Percentiles rank a stretch among this genome's conserved stretches.
These are phyloP conservation scores for Neoboletus subvelutipes DNA, from an alignment of 768 basidiomycete species.

Conservation along the genomic window DNA sequence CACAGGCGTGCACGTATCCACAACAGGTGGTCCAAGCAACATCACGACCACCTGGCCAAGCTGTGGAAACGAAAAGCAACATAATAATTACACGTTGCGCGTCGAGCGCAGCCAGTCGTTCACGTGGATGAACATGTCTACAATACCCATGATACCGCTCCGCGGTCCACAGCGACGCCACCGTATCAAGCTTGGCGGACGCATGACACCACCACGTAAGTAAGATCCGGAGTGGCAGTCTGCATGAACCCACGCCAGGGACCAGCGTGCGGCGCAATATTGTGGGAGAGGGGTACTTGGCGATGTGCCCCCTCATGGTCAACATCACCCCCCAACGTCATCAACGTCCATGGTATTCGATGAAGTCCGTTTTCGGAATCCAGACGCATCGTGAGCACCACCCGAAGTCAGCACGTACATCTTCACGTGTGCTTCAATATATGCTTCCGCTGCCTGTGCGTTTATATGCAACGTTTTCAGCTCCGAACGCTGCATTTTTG, in stretches of 20 bases:
- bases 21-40: neutral
- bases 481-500: conserved; percentile 25
- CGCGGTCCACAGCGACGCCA: neutral
- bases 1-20: conserved; percentile 8
- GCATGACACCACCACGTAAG: neutral
- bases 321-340: conserved; percentile 9
- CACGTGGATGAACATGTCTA: neutral
- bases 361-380: neutral
- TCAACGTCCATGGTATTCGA: conserved; percentile 2
- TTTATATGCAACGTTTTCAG: conserved; percentile 29
- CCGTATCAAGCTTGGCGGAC: neutral
- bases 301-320: neutral
- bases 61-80: neutral
- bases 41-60: neutral
- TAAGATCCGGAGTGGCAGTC: conserved; percentile 9
- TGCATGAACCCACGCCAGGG: neutral
- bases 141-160: conserved; percentile 4
- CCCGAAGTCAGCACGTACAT: conserved; percentile 31
- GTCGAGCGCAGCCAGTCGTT: neutral
- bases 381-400: neutral
- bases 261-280: neutral
- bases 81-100: conserved; percentile 3
- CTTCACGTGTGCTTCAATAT: conserved; percentile 38
- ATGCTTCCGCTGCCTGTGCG: conserved; percentile 27
- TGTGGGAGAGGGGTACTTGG: neutral